phyloP scores from a whole-genome alignment of 2,329 filamentous ascomycete species.

The Talaromyces sp. region DNA sequence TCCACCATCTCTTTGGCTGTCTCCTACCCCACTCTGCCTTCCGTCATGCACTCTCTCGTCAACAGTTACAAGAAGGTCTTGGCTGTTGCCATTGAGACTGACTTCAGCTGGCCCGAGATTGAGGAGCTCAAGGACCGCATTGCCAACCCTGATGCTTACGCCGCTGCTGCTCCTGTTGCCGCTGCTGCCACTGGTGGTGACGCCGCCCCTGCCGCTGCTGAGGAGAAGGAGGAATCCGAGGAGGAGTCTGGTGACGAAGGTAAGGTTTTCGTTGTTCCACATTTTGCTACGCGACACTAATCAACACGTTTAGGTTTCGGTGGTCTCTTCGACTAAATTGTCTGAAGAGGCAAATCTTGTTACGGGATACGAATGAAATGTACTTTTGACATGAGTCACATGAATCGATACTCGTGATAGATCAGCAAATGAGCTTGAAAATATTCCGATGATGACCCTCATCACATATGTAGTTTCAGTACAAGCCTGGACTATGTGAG shows the following conservation, averaged over 20 bases:
- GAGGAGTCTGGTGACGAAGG: conserved; percentile 62
- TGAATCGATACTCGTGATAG: conserved; percentile 30
- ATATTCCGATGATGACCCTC: neutral
- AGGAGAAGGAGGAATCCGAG: conserved; percentile 59
- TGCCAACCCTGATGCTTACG: conserved; percentile 96
- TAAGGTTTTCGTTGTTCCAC: conserved; percentile 23
- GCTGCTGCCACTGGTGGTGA: conserved; percentile 52
- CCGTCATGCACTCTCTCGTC: conserved; percentile 92
- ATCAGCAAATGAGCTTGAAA: conserved; percentile 29
- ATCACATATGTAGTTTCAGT: neutral
- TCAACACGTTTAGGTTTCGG: conserved; percentile 58
- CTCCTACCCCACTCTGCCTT: conserved; percentile 94
- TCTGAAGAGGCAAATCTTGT: conserved; percentile 21
- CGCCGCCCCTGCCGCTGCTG: conserved; percentile 50
- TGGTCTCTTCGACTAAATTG: conserved; percentile 68
- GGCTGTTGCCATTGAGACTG: conserved; percentile 82
- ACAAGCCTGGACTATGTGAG: neutral
- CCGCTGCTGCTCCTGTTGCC: conserved; percentile 70
- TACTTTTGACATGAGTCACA: conserved; percentile 36
- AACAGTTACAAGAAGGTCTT: conserved; percentile 96
- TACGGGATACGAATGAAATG: conserved; percentile 33
- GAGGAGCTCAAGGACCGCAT: conserved; percentile 99
- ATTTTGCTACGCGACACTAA: conserved; percentile 31
- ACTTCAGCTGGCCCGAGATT: conserved; percentile 92
- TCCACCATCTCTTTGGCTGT: conserved; percentile 85